Base-by-base conservation (phyloP, 2,329 filamentous ascomycete genomes). In the Chrysoporthe austroafricana region DNA sequence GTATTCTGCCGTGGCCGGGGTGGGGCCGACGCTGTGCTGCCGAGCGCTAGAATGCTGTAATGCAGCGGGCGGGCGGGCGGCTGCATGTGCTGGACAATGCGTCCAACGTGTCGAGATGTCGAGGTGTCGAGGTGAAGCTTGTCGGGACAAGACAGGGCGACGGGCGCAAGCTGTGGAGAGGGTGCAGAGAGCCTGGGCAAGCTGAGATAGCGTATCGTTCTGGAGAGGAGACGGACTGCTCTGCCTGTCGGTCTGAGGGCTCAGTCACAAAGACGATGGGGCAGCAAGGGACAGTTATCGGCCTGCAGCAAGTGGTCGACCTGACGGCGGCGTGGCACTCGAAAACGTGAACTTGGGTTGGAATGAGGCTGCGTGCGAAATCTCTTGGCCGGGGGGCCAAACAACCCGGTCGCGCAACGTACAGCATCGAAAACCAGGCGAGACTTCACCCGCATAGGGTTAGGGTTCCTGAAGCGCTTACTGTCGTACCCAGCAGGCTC, bases 21-120 rank as follows among this genome's bases (percentile, higher is more conserved):
- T 69, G 67, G 67, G 50, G 67, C 62, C 62, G 62, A 67, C 64
- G 66, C 64, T 62, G 64, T 69, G 63, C 66, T 66, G 63, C 54
- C 11, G 54, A 39, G 13, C 32, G 26, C 54, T 21, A 36, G 54
- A 57, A 57, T 36, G 54, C 32, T 18, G 54, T 57, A 16, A 59
- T 62, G 61, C 48, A 44, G 61, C n/a, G 26, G 42, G 36, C n/a
- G 48, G 32, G 61, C 61, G 46, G 16, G 39, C 48, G 26, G 34
- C 61, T 56, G 61, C 48, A 63, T 54, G 61, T 43, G 46, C 48
- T 42, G 18, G 34, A 13, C 26, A 63, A 54, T 42, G 26, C 26
- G 43, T 50, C 60, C 44, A 44, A 32, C 39, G 21, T 39, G 26
- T 16, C 34, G 34, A 8, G 13, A 21, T 13, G 32, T 39, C 34